phyloP scores from a whole-genome alignment of 1,284 basidiomycete species.

The Gymnopus androsaceus region DNA sequence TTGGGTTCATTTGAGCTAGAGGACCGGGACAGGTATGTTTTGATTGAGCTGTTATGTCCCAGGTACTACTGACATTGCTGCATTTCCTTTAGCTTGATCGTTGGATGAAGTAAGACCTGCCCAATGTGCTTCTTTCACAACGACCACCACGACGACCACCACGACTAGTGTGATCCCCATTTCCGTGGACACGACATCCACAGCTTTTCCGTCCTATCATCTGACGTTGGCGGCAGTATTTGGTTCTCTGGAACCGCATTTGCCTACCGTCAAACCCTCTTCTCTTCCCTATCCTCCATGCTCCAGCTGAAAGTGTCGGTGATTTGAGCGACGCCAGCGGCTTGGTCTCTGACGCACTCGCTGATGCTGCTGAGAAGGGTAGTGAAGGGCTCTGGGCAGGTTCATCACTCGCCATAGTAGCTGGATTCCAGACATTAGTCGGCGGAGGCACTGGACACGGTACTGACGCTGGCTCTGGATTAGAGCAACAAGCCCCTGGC shows the following conservation, averaged over 20 bases:
- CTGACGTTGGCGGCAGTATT: no score
- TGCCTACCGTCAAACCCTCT: slow-evolving; percentile 80
- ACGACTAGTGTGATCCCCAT: no score
- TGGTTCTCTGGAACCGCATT: slow-evolving; percentile 83
- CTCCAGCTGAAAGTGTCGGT: slow-evolving; percentile 71
- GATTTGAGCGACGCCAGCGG: slow-evolving; percentile 51
- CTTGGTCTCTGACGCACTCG: slow-evolving; percentile 54
- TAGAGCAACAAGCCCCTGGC: slow-evolving; percentile 51
- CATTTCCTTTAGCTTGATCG: no score
- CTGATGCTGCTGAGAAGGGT: slow-evolving; percentile 67
- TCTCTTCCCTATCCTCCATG: slow-evolving; percentile 79
- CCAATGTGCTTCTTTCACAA: no score
- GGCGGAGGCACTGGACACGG: slow-evolving; percentile 37
- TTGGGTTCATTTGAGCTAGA: no score
- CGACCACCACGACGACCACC: no score
- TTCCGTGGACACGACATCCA: no score
- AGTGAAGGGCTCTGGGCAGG: slow-evolving; percentile 82
- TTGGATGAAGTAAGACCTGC: no score
- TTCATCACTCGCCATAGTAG: slow-evolving; percentile 73
- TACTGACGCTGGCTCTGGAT: background rate
- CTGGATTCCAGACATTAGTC: slow-evolving; percentile 84
- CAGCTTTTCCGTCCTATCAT: no score
- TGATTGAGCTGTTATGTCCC: no score
- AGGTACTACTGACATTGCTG: no score
- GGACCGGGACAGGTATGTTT: no score